Percentiles rank a stretch among this genome's conserved stretches.
Evolutionary conservation across 257 asterid genomes (phyloP).

Genomic region (Ilex asprella): DNA sequence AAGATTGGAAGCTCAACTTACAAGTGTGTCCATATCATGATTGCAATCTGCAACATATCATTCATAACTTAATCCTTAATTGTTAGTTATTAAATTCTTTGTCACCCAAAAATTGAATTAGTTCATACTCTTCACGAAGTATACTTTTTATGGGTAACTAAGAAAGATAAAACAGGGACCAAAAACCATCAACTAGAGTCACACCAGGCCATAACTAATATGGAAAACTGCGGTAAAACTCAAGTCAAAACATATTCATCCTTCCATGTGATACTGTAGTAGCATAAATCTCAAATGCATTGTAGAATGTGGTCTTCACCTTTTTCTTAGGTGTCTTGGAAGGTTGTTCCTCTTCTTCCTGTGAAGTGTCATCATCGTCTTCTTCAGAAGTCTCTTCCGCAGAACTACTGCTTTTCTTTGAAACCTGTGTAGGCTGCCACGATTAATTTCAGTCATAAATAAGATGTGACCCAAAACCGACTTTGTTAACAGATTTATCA

Average conservation of each 20-base stretch:
- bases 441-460: not conserved
- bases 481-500: too few species aligned
- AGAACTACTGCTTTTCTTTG: constrained; percentile 30
- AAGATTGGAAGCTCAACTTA: too few species aligned
- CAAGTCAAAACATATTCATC: not conserved
- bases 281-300: not conserved
- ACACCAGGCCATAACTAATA: not conserved
- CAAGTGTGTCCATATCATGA: too few species aligned
- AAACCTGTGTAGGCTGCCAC: constrained; percentile 15
- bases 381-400: constrained; percentile 41
- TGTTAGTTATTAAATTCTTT: too few species aligned
- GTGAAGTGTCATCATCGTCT: not conserved
- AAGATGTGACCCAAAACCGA: not conserved
- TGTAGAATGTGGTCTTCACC: not conserved
- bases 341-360: not conserved
- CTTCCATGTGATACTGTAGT: not conserved
- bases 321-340: not conserved
- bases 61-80: too few species aligned
- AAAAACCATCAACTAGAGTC: not conserved
- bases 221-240: too few species aligned
- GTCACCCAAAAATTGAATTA: too few species aligned
- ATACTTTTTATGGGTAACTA: too few species aligned
- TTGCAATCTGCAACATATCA: too few species aligned
- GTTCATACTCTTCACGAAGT: not conserved
- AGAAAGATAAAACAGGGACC: too few species aligned